Base-by-base conservation (phyloP, 2,329 filamentous ascomycete species). In the Nannizziopsis arthrosporioides region DNA sequence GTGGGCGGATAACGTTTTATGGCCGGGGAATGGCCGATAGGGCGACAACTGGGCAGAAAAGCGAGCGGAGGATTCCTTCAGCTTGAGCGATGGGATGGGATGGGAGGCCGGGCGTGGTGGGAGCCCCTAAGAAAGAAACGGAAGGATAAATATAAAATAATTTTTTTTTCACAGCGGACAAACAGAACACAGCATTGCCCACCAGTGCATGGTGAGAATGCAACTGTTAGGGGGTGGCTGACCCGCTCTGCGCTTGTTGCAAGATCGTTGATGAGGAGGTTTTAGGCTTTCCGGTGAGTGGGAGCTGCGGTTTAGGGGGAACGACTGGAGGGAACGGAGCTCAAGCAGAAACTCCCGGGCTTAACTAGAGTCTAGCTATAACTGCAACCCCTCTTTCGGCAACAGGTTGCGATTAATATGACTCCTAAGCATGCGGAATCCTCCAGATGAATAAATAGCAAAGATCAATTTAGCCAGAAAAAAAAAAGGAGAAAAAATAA, bases 161-260 rank as follows among this genome's bases (percentile, higher is more conserved):
- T 22, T 41, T 4, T 27, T 4, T 27, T 37, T 37, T n/a, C 35
- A 27, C 22, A 27, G 44, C 44, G 39, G 27, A 27, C 22, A 46
- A 48, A 30, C 37, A 18, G 38, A 10, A 39, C 17, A 18, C 41
- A 41, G 44, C 44, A 47, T 38, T 27, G 15, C 37, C 45, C 44
- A 47, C 37, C 22, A 32, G 19, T 32, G 39, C 39, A 46, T 46
- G 44, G 44, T 37, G 45, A 42, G 37, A 42, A 42, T 42, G 45
- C 45, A 42, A 36, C 45, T 42, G 45, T 39, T 45, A 44, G 42
- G 48, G 48, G 48, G 41, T 45, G 48, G 48, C 48, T 45, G 48
- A 44, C 48, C 48, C 42, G 48, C 42, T 49, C 15, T 49, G 40
- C 22, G 40, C 41, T 49, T 32, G 40, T 39, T 44, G 47, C 41